A percentile compares a stretch with the other conserved stretches of the same genome.
These are phyloP conservation scores for Apiospora pterosperma DNA, from an alignment of 2,329 filamentous ascomycete genomes.

Conservation along the genomic window DNA sequence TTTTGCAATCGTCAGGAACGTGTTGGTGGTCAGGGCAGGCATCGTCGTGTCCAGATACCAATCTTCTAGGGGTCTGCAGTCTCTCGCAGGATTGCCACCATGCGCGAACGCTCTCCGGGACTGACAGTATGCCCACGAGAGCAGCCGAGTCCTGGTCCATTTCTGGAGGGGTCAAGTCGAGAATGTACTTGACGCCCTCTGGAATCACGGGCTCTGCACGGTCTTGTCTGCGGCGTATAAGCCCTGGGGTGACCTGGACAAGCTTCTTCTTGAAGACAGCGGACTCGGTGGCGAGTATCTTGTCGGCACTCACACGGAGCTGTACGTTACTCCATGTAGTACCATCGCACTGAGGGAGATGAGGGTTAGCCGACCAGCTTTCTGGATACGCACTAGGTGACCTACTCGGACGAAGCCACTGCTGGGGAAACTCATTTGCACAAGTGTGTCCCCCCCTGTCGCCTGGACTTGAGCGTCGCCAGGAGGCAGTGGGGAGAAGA, in stretches of 20 bases:
- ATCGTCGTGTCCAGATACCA: slow-evolving; percentile 49
- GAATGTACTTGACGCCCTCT: slow-evolving; percentile 49
- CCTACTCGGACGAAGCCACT: not conserved
- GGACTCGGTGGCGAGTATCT: slow-evolving; percentile 44
- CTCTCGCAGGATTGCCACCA: slow-evolving; percentile 46
- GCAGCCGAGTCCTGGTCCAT: slow-evolving; percentile 62
- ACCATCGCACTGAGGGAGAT: slow-evolving; percentile 28
- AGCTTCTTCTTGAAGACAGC: slow-evolving; percentile 36
- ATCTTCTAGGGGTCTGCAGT: slow-evolving; percentile 32
- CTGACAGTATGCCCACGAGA: slow-evolving; percentile 54
- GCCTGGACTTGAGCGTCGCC: not conserved
- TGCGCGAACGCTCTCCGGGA: slow-evolving; percentile 50
- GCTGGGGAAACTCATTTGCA: slow-evolving; percentile 36
- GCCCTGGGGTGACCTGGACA: slow-evolving; percentile 30
- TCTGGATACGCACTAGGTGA: slow-evolving; percentile 12
- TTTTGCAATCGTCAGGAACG: slow-evolving; percentile 13
- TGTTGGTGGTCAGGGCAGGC: slow-evolving; percentile 18
- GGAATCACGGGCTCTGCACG: not conserved
- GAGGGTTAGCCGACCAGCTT: not conserved
- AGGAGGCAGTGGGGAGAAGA: not conserved
- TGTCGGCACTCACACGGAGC: slow-evolving; percentile 43
- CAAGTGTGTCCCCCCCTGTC: slow-evolving; percentile 37
- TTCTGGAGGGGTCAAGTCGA: slow-evolving; percentile 60
- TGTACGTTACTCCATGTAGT: slow-evolving; percentile 29
- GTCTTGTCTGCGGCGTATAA: not conserved